phyloP scores from a whole-genome alignment of 345 rosid species.

The Erucastrum elatum region DNA sequence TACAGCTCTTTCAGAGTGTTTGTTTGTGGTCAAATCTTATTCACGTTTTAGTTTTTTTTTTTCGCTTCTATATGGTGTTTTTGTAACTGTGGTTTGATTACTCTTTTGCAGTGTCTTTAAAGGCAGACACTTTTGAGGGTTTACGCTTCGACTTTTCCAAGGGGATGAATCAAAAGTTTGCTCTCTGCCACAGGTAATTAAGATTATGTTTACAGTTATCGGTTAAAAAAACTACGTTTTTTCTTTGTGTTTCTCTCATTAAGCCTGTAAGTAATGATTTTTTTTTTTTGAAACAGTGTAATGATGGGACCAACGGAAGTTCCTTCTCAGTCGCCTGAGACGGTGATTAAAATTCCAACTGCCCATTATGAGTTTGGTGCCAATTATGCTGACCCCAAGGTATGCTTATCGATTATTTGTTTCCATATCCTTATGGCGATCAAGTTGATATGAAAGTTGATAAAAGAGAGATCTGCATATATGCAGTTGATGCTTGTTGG shows the following conservation, averaged over 20 bases:
- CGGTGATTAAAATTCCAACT: constrained; percentile 80
- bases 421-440: background rate
- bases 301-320: constrained; percentile 89
- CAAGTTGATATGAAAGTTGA: constrained; percentile 7
- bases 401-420: background rate
- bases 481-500: constrained; percentile 88
- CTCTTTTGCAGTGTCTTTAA: constrained; percentile 78
- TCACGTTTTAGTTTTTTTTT: background rate
- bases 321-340: constrained; percentile 87
- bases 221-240: background rate
- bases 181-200: constrained; percentile 81
- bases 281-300: constrained; percentile 50
- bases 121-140: constrained; percentile 92
- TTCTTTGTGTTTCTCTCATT: constrained; percentile 8
- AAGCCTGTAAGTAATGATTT: constrained; percentile 4
- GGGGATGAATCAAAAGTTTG: constrained; percentile 80
- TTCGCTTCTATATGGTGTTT: background rate
- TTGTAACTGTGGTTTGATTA: constrained; percentile 2
- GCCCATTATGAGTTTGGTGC: constrained; percentile 96
- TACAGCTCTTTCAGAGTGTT: background rate
- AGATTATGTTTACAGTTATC: background rate
- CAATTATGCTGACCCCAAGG: constrained; percentile 74
- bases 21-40: background rate
- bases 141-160: constrained; percentile 93
- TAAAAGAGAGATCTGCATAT: background rate